Evolutionary conservation across 345 rosid genomes (phyloP).

Genomic region (Eucalyptus caleyi): DNA sequence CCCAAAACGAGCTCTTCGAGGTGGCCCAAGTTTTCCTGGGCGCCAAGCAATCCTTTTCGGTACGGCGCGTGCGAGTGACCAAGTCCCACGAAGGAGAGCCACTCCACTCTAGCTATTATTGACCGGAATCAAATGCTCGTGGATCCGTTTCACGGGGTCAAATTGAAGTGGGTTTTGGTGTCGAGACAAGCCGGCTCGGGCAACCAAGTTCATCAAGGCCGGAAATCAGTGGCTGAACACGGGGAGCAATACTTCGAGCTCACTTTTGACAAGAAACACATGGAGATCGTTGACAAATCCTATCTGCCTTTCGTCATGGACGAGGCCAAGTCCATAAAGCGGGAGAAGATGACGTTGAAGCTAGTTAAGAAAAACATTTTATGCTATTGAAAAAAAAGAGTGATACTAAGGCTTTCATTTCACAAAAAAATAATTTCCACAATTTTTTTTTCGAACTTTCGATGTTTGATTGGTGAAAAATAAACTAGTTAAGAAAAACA

Average conservation of each 20-base stretch:
- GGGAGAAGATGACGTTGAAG: too few relatives aligned
- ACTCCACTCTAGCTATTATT: conserved; percentile 18
- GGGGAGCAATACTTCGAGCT: conserved; percentile 36
- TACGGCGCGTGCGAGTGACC: conserved; percentile 25
- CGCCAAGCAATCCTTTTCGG: conserved; percentile 19
- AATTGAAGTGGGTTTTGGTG: conserved; percentile 35
- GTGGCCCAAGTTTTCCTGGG: conserved; percentile 36
- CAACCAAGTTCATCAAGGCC: conserved; percentile 6
- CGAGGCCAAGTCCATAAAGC: too few relatives aligned
- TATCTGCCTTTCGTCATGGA: too few relatives aligned
- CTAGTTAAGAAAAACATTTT: too few relatives aligned
- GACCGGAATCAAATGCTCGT: conserved; percentile 35
- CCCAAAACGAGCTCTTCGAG: conserved; percentile 24
- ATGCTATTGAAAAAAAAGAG: too few relatives aligned
- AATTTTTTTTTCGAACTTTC: too few relatives aligned
- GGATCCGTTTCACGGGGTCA: conserved; percentile 37
- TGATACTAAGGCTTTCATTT: too few relatives aligned
- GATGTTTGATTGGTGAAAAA: too few relatives aligned
- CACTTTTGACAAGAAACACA: conserved; percentile 8
- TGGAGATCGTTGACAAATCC: too few relatives aligned
- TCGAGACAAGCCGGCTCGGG: conserved; percentile 1
- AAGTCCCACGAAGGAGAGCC: conserved; percentile 41
- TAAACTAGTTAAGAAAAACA: too few relatives aligned
- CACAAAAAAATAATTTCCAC: too few relatives aligned
- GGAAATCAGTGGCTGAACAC: not conserved